phyloP scores from a whole-genome alignment of 2,329 filamentous ascomycete genomes.

The Colletotrichum sp. region DNA sequence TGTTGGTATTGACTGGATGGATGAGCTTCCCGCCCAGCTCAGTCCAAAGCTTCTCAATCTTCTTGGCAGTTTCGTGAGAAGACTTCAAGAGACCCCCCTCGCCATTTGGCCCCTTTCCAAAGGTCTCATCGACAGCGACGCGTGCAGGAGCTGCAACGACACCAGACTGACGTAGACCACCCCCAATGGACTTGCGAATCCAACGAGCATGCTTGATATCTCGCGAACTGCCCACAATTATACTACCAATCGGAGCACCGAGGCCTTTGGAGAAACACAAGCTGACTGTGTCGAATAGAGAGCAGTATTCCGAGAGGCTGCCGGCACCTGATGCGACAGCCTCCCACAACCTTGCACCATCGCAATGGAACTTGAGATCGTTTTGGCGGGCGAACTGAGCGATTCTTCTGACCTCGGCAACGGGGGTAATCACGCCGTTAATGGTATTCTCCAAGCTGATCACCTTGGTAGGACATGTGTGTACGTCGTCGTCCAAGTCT shows the following conservation, averaged over 20 bases:
- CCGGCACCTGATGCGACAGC: constrained; percentile 75
- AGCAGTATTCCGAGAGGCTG: constrained; percentile 69
- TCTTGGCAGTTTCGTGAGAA: constrained; percentile 67
- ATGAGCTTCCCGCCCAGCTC: constrained; percentile 70
- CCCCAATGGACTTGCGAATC: constrained; percentile 74
- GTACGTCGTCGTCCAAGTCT: constrained; percentile 72
- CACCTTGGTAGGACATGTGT: constrained; percentile 79
- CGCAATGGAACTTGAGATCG: constrained; percentile 74
- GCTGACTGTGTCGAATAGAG: constrained; percentile 74
- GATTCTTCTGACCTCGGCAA: constrained; percentile 73
- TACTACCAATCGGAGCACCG: constrained; percentile 79
- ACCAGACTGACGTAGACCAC: constrained; percentile 75
- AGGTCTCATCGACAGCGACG: constrained; percentile 64
- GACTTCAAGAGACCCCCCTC: constrained; percentile 61
- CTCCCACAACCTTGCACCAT: constrained; percentile 84
- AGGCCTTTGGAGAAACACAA: constrained; percentile 85
- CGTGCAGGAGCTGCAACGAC: constrained; percentile 74
- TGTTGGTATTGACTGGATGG: constrained; percentile 84
- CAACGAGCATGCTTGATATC: constrained; percentile 45
- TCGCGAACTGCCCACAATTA: constrained; percentile 62
- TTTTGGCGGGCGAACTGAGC: constrained; percentile 69
- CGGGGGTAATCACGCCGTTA: constrained; percentile 77
- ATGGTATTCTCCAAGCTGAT: constrained; percentile 89
- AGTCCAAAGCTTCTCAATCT: constrained; percentile 73
- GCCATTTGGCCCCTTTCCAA: constrained; percentile 40